Conservation (phyloP, 2,329 filamentous ascomycete species). For the Plectosphaerella plurivora region DNA sequence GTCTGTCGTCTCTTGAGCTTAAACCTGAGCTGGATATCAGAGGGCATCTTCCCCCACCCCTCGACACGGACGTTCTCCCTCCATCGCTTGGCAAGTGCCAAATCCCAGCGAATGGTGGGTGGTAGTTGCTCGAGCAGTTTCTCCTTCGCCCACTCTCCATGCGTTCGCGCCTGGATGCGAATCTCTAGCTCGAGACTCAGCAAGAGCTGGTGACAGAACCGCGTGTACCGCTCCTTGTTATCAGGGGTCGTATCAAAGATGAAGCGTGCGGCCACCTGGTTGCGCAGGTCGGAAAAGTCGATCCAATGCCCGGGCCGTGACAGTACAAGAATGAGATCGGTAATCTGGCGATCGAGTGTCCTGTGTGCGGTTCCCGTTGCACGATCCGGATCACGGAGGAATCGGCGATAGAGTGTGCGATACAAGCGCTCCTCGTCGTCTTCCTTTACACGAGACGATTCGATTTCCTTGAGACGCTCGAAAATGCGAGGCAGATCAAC, state of each 20-base stretch:
- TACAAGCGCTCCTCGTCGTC: conserved; percentile 56
- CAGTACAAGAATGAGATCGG: conserved; percentile 65
- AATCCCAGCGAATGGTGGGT: conserved; percentile 66
- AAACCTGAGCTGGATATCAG: conserved; percentile 58
- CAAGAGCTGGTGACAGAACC: conserved; percentile 74
- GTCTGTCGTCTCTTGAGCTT: conserved; percentile 64
- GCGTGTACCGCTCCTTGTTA: conserved; percentile 54
- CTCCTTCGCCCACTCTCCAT: conserved; percentile 60
- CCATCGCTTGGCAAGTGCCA: conserved; percentile 72
- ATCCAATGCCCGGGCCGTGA: conserved; percentile 64
- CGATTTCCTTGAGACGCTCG: conserved; percentile 54
- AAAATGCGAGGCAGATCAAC: conserved; percentile 55
- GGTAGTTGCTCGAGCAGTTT: conserved; percentile 62
- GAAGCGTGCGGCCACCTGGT: conserved; percentile 70
- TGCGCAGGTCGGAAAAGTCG: conserved; percentile 65
- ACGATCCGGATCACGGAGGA: conserved; percentile 65
- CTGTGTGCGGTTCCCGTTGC: conserved; percentile 53
- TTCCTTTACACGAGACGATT: conserved; percentile 41
- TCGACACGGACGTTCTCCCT: conserved; percentile 65
- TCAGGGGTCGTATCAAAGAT: conserved; percentile 57
- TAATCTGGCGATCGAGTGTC: conserved; percentile 66
- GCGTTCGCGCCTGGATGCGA: conserved; percentile 59
- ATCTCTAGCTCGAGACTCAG: conserved; percentile 68
- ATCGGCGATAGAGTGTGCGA: conserved; percentile 59
- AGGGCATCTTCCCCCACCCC: conserved; percentile 47